These are phyloP conservation scores for Talaromyces liani DNA, from an alignment of 495 filamentous ascomycete species.

Conservation along the genomic window DNA sequence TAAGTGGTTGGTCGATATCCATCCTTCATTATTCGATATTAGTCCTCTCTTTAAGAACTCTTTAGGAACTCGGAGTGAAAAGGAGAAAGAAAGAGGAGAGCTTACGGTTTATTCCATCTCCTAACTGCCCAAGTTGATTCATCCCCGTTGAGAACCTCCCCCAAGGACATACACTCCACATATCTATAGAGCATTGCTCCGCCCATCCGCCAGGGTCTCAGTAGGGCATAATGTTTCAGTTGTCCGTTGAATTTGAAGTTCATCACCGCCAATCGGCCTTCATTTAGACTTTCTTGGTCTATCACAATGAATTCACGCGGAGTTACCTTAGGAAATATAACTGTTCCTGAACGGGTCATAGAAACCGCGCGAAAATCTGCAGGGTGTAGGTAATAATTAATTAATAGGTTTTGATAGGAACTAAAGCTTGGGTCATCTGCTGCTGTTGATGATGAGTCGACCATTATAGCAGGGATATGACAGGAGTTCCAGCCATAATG, in stretches of 20 bases:
- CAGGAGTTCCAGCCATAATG: neutral
- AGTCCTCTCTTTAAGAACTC: neutral
- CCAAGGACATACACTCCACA: no score
- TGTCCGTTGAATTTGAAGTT: neutral
- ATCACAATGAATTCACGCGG: neutral
- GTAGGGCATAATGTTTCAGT: neutral
- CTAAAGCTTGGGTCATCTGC: neutral
- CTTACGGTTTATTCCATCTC: no score
- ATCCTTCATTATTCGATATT: neutral
- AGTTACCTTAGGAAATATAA: neutral
- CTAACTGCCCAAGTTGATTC: no score
- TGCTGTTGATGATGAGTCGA: neutral
- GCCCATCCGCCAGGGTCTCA: neutral
- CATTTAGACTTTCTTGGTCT: neutral
- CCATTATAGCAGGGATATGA: neutral
- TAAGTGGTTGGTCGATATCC: neutral
- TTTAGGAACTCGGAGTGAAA: no score
- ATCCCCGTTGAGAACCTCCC: no score
- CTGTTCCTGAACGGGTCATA: neutral
- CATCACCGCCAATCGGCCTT: neutral
- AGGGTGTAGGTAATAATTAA: neutral
- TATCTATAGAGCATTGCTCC: no score
- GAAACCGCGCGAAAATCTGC: neutral
- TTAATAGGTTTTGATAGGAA: neutral
- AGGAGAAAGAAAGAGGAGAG: no score